Percentiles rank a stretch among this genome's conserved stretches.
Conservation (phyloP, 75 land plant genomes). For the Selaginella tamariscina region DNA sequence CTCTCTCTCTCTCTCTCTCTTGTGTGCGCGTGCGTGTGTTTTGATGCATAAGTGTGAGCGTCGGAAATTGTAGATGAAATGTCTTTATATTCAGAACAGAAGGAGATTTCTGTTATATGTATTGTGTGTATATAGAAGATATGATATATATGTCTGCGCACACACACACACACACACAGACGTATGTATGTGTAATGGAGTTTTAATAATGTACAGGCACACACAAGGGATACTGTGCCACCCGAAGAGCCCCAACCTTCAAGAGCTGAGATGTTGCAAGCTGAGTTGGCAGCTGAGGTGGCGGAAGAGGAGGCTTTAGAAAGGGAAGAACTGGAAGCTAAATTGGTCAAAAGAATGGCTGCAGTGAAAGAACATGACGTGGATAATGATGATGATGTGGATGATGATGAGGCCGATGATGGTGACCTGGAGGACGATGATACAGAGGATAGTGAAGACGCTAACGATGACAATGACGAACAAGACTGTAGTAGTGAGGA, state of each 20-base stretch:
- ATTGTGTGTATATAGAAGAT: too few relatives aligned
- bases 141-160: too few relatives aligned
- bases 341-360: background rate
- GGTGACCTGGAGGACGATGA: conserved; percentile 15
- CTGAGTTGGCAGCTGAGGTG: conserved; percentile 31
- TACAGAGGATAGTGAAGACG: conserved; percentile 8
- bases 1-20: too few relatives aligned
- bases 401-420: background rate
- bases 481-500: background rate
- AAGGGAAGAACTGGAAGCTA: background rate
- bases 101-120: too few relatives aligned
- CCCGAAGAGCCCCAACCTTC: conserved; percentile 53
- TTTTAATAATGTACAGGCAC: too few relatives aligned
- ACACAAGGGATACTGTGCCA: conserved; percentile 56
- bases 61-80: too few relatives aligned
- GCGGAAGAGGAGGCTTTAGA: conserved; percentile 29
- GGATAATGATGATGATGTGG: background rate
- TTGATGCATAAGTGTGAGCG: too few relatives aligned
- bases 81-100: too few relatives aligned
- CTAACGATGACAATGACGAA: background rate
- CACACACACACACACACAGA: too few relatives aligned
- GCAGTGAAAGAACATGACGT: background rate
- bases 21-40: too few relatives aligned
- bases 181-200: too few relatives aligned
- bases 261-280: conserved; percentile 16